Evolutionary conservation across 345 rosid species (phyloP).

Genomic region (Corchorus olitorius): DNA sequence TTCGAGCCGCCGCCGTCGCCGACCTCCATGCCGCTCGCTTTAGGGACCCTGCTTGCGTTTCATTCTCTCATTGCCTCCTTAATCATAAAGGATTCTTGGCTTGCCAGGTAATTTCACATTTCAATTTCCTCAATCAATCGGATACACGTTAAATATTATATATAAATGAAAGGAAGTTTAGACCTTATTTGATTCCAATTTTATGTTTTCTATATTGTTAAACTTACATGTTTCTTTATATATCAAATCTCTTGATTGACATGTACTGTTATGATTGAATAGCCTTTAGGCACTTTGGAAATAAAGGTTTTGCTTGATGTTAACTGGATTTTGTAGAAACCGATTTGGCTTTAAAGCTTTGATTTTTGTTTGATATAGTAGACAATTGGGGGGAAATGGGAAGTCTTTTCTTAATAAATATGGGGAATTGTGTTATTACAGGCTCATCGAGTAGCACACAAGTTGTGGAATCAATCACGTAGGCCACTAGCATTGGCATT

Average conservation of each 20-base stretch:
- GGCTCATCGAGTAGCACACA: constrained; percentile 95
- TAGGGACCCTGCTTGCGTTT: constrained; percentile 94
- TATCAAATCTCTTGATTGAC: neutral
- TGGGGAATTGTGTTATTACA: constrained; percentile 19
- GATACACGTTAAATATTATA: neutral
- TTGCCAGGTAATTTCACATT: constrained; percentile 58
- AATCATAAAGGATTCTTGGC: constrained; percentile 96
- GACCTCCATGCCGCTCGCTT: constrained; percentile 86
- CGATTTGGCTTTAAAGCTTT: neutral
- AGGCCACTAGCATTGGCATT: constrained; percentile 88
- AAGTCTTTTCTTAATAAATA: neutral
- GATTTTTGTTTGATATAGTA: neutral
- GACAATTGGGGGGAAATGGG: neutral
- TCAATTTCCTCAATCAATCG: neutral
- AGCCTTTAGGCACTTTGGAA: neutral
- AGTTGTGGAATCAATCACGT: constrained; percentile 72
- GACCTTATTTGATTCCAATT: neutral
- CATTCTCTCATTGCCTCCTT: constrained; percentile 96
- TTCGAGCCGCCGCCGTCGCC: constrained; percentile 84
- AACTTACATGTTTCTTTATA: neutral
- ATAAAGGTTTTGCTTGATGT: neutral
- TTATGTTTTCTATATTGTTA: neutral
- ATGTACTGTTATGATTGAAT: neutral
- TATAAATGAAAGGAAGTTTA: neutral
- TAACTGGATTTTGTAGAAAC: neutral